A percentile compares a stretch with the other conserved stretches of the same genome.
These are phyloP conservation scores for Tribonema minus DNA, from an alignment of 108 stramenopile species.

Conservation along the genomic window DNA sequence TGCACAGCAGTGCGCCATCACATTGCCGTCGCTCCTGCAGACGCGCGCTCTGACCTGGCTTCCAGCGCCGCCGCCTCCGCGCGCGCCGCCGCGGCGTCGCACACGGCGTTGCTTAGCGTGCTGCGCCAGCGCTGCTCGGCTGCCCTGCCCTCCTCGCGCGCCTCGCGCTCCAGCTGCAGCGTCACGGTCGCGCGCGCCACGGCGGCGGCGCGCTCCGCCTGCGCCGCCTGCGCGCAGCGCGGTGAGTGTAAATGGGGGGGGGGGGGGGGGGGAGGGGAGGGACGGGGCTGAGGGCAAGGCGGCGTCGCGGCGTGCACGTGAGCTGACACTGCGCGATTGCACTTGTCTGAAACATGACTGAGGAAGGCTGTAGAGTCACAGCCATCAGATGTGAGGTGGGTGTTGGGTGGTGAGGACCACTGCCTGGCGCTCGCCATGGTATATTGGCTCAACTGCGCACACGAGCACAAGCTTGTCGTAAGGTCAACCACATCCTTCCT, in stretches of 20 bases:
- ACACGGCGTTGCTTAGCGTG: background rate
- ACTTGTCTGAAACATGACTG: no score
- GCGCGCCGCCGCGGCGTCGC: background rate
- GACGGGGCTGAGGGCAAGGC: background rate
- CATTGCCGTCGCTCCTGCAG: background rate
- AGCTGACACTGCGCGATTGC: background rate
- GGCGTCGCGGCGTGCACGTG: background rate
- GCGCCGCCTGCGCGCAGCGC: background rate
- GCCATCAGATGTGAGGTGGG: no score
- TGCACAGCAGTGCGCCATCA: no score
- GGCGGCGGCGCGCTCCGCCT: background rate
- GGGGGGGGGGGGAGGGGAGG: background rate
- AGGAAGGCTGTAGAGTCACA: background rate
- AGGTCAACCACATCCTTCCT: no score
- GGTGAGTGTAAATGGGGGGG: background rate
- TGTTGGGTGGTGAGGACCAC: no score
- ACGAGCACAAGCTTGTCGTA: no score
- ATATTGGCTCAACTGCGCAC: no score
- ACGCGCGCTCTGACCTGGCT: background rate
- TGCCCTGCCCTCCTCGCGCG: background rate
- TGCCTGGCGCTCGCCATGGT: no score
- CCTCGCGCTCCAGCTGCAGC: background rate
- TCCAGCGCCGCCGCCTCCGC: background rate
- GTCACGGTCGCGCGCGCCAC: background rate
- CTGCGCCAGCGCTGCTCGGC: background rate